These are phyloP conservation scores for Alternaria triticina DNA, from an alignment of 2,329 filamentous ascomycete species.

Conservation along the genomic window DNA sequence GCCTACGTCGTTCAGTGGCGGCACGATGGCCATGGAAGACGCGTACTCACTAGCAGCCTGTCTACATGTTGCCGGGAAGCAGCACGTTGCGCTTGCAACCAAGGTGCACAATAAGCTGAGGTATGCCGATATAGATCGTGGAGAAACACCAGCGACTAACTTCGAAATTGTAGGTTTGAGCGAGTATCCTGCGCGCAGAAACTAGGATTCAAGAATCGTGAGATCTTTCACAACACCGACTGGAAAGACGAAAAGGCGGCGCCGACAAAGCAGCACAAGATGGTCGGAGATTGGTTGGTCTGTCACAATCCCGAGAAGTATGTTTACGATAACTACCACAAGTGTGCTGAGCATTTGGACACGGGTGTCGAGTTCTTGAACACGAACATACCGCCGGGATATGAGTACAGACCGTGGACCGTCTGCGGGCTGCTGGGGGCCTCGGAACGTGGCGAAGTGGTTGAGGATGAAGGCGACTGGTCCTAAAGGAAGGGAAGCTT, in stretches of 20 bases:
- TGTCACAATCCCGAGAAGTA: slow-evolving; percentile 13
- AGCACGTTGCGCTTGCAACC: neutral
- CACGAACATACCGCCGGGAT: slow-evolving; percentile 5
- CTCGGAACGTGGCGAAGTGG: neutral
- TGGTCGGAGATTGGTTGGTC: slow-evolving; percentile 9
- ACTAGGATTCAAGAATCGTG: slow-evolving; percentile 11
- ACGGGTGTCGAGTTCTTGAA: slow-evolving; percentile 5
- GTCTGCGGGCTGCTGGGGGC: slow-evolving; percentile 4
- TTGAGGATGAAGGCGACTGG: slow-evolving; percentile 3
- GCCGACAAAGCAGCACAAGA: slow-evolving; percentile 4
- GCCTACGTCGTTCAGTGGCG: slow-evolving; percentile 58
- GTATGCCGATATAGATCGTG: neutral
- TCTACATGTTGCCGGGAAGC: slow-evolving; percentile 2
- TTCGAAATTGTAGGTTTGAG: neutral
- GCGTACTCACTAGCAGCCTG: slow-evolving; percentile 17
- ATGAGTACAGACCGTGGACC: slow-evolving; percentile 1
- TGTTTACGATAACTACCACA: slow-evolving; percentile 9
- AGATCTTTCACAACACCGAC: slow-evolving; percentile 5
- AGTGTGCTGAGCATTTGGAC: neutral
- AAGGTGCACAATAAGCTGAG: slow-evolving; percentile 28
- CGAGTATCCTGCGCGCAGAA: slow-evolving; percentile 16
- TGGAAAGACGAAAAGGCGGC: neutral
- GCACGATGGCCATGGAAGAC: slow-evolving; percentile 59
- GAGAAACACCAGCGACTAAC: neutral
- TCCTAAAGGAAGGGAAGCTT: neutral